phyloP scores from a whole-genome alignment of 116 monocot genomes.

The Dioscorea cayenensis region DNA sequence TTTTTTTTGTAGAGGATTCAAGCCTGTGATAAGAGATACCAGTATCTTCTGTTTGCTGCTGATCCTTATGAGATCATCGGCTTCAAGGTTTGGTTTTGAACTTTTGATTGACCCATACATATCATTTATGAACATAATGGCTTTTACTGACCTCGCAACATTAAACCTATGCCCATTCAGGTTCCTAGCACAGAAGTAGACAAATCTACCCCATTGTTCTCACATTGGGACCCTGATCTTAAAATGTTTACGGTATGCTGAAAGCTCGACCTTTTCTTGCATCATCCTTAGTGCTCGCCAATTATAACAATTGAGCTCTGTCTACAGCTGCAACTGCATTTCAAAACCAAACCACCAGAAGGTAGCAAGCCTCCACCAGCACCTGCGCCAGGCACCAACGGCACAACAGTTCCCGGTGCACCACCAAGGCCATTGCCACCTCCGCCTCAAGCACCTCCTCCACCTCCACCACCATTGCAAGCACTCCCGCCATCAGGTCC shows the following conservation, averaged over 20 bases:
- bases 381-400: constrained; percentile 37
- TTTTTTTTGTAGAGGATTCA: constrained; percentile 64
- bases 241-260: constrained; percentile 81
- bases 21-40: constrained; percentile 78
- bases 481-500: constrained; percentile 17
- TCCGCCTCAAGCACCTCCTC: constrained; percentile 43
- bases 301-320: neutral
- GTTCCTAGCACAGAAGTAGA: constrained; percentile 94
- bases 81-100: constrained; percentile 71
- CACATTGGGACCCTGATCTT: constrained; percentile 93
- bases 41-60: constrained; percentile 89
- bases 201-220: constrained; percentile 84
- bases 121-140: neutral
- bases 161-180: constrained; percentile 21
- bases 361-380: constrained; percentile 43
- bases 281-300: too few species aligned
- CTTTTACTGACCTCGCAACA: neutral
- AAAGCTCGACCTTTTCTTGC: neutral
- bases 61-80: constrained; percentile 88
- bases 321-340: constrained; percentile 79
- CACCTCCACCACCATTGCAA: constrained; percentile 44
- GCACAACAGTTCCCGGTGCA: constrained; percentile 43
- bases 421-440: constrained; percentile 62
- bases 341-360: constrained; percentile 77
- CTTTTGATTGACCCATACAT: too few species aligned